A percentile compares a stretch with the other conserved stretches of the same genome.
These are phyloP conservation scores for Sporothrix luriei DNA, from an alignment of 2,329 filamentous ascomycete genomes.

Conservation along the genomic window DNA sequence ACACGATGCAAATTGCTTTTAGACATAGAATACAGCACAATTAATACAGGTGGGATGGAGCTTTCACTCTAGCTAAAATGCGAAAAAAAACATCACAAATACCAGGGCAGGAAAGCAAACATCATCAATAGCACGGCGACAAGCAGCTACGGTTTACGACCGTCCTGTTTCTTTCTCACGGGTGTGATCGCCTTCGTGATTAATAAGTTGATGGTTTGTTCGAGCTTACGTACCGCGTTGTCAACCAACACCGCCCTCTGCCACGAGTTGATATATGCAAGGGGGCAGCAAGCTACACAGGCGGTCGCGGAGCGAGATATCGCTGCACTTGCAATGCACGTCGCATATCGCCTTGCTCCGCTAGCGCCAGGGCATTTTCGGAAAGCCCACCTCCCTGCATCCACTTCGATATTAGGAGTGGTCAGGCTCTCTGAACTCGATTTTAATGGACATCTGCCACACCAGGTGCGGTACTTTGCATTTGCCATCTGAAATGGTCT, in stretches of 20 bases:
- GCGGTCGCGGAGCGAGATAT: slow-evolving; percentile 5
- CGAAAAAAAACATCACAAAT: not conserved
- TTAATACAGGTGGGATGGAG: not conserved
- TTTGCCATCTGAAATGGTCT: slow-evolving; percentile 6
- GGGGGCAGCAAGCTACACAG: not conserved
- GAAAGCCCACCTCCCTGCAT: not conserved
- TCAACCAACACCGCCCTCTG: not conserved
- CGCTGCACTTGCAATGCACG: not conserved
- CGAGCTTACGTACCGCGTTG: not conserved
- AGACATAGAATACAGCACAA: too few species aligned
- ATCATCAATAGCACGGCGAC: not conserved
- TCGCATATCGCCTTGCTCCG: not conserved
- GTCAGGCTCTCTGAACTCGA: not conserved
- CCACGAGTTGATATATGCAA: not conserved
- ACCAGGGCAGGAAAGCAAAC: not conserved
- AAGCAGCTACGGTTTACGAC: not conserved
- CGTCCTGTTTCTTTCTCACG: not conserved
- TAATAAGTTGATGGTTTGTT: too few species aligned
- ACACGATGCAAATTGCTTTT: too few species aligned
- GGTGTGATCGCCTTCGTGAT: not conserved
- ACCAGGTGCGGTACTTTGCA: not conserved
- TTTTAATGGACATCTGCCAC: not conserved
- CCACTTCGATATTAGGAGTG: not conserved
- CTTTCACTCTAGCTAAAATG: too few species aligned
- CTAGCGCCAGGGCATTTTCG: not conserved